Conservation (phyloP, 352 stramenopile genomes). For the Phytopythium oedochilum region DNA sequence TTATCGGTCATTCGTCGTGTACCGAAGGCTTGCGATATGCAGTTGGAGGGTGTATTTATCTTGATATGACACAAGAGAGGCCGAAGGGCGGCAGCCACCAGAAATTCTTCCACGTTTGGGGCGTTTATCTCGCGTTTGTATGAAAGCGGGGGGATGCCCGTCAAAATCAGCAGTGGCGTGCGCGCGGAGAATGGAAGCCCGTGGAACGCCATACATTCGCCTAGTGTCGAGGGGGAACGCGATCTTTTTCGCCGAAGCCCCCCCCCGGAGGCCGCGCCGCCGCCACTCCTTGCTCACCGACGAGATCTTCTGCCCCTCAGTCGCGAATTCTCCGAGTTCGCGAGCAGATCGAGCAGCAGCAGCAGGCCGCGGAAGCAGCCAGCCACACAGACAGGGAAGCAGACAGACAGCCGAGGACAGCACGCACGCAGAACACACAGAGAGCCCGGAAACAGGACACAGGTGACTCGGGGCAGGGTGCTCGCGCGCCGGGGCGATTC, state of each 20-base stretch:
- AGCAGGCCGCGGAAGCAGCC: neutral
- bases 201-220: too few species aligned
- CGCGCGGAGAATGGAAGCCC: too few species aligned
- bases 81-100: too few species aligned
- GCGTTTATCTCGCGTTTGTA: too few species aligned
- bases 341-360: neutral
- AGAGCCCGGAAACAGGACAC: neutral
- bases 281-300: neutral
- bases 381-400: neutral
- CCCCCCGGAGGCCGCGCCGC: neutral
- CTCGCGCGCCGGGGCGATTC: neutral
- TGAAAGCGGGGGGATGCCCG: too few species aligned
- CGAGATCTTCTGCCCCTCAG: neutral
- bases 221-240: neutral
- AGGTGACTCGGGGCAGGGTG: neutral
- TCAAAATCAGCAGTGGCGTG: neutral
- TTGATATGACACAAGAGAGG: too few species aligned
- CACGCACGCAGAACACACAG: neutral
- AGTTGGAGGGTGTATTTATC: too few species aligned
- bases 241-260: constrained; percentile 2
- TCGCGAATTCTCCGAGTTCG: constrained; percentile 3
- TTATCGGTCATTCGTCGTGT: too few species aligned
- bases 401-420: neutral
- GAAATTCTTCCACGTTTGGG: too few species aligned
- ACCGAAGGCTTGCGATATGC: too few species aligned